Base-by-base conservation (phyloP, 2,329 filamentous ascomycete species). In the Claviceps sp. region DNA sequence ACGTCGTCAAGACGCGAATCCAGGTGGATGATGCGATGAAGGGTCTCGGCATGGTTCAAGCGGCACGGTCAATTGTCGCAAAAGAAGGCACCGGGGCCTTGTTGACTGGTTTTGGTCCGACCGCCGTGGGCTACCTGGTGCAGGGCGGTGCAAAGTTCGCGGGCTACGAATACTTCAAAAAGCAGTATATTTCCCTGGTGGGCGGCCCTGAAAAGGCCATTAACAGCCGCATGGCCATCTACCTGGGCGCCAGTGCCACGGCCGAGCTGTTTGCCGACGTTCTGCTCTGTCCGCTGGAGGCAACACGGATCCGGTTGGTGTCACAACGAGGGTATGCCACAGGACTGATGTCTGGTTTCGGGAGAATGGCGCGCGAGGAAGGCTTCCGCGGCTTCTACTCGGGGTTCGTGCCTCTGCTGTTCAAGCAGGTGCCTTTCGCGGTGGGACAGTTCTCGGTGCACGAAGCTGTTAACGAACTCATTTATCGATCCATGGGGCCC, bases 161-260 rank as follows among this genome's bases (percentile, higher is more conserved):
- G 63, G 88, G 88, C 62, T 94, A 94, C 72, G 88, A 94, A 72
- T 87, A 88, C 77, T 94, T 94, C 84, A 94, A 94, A 79, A 85
- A 91, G 73, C 80, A 85, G 69, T 83, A 79, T 67, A 89, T 94
- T 70, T 79, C 83, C 68, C 61, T 79, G 53, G 71, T 86, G 54
- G 88, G 73, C 45, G 73, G 72, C 0, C 69, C 70, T 36, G 71
- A 74, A 29, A 64, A 61, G 53, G 73, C 74, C 40, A 68, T 71
- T 20, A 55, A 62, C 13, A 62, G 65, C 54, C 71, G 75, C 56
- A 78, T 73, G 3, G 71, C 71, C 56, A 70, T 94, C 65, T 93
- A 93, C 73, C 80, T 91, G 52, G 79, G 77, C 58, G 81, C 82
- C 51, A 82, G 79, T 64, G 83, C 83, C 20, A 77, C 76, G 44